Percentiles rank a stretch among this genome's conserved stretches.
phyloP scores from a whole-genome alignment of 768 basidiomycete species.

The Mycena maculata region DNA sequence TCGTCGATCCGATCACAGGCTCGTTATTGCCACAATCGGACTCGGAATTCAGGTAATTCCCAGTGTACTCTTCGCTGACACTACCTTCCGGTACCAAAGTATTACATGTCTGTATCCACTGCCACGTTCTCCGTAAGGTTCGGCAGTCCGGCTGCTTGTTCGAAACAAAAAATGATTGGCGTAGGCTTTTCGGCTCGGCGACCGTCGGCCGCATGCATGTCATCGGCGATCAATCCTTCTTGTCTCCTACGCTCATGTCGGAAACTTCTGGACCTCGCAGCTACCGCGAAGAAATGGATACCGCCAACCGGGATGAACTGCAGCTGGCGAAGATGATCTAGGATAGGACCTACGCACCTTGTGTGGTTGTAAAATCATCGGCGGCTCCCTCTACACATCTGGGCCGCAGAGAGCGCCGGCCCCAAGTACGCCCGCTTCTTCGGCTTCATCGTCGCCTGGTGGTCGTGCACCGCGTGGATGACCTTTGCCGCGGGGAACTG shows the following conservation, averaged over 20 bases:
- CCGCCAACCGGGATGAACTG: constrained; percentile 58
- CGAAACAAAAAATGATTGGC: too few species aligned
- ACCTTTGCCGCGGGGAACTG: constrained; percentile 91
- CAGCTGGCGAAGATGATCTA: constrained; percentile 65
- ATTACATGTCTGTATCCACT: too few species aligned
- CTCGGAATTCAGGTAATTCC: too few species aligned
- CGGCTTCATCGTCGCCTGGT: constrained; percentile 93
- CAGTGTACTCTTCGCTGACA: too few species aligned
- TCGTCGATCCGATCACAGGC: too few species aligned
- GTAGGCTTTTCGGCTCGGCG: too few species aligned
- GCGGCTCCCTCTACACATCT: constrained; percentile 94
- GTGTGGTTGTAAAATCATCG: constrained; percentile 56
- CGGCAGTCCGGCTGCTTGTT: too few species aligned
- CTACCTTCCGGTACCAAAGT: too few species aligned
- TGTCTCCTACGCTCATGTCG: constrained; percentile 1
- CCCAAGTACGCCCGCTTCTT: constrained; percentile 87
- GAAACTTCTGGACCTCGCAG: constrained; percentile 15
- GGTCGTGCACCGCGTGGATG: constrained; percentile 96
- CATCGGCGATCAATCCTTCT: not conserved
- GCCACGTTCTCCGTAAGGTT: too few species aligned
- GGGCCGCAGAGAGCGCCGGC: constrained; percentile 94
- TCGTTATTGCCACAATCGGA: too few species aligned
- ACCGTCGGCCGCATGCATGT: too few species aligned
- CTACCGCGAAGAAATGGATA: constrained; percentile 24
- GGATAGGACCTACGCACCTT: constrained; percentile 45